These are phyloP conservation scores for Rauvolfia tetraphylla DNA, from an alignment of 257 asterid species.

Conservation along the genomic window DNA sequence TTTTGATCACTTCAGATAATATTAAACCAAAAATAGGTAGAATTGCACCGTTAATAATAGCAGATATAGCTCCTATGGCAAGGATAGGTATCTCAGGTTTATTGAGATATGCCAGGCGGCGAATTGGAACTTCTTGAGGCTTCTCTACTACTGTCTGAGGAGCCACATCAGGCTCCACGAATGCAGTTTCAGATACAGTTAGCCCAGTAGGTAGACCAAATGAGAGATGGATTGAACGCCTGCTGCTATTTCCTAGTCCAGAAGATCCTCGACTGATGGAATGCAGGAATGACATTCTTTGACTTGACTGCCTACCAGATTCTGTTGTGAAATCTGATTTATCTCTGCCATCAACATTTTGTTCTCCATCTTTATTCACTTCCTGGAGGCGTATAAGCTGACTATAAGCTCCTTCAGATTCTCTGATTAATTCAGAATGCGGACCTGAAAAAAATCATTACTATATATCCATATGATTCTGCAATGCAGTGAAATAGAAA, in stretches of 20 bases:
- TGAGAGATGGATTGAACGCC: conserved; percentile 45
- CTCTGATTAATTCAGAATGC: conserved; percentile 38
- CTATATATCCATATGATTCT: not conserved
- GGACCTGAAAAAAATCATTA: conserved; percentile 38
- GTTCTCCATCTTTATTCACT: conserved; percentile 34
- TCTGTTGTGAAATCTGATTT: conserved; percentile 32
- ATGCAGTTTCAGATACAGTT: conserved; percentile 38
- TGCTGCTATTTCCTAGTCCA: conserved; percentile 55
- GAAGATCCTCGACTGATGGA: conserved; percentile 66
- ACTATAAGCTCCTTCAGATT: conserved; percentile 52
- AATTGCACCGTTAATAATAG: conserved; percentile 69
- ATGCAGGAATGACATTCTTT: conserved; percentile 37
- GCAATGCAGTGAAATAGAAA: not conserved
- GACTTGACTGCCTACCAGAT: conserved; percentile 54
- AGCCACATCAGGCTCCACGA: conserved; percentile 33
- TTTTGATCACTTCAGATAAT: conserved; percentile 51
- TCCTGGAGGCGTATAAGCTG: conserved; percentile 60
- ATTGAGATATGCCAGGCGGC: conserved; percentile 62
- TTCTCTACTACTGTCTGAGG: conserved; percentile 30
- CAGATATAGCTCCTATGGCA: conserved; percentile 48
- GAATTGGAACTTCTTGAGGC: conserved; percentile 44
- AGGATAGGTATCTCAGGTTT: conserved; percentile 69
- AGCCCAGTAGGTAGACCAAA: conserved; percentile 54
- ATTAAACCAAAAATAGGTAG: conserved; percentile 67
- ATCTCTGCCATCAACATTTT: conserved; percentile 37